Evolutionary conservation across 306 rosid species (phyloP), one percentile per base, ranked within the genome.

Genomic region (Prunus mira): DNA sequence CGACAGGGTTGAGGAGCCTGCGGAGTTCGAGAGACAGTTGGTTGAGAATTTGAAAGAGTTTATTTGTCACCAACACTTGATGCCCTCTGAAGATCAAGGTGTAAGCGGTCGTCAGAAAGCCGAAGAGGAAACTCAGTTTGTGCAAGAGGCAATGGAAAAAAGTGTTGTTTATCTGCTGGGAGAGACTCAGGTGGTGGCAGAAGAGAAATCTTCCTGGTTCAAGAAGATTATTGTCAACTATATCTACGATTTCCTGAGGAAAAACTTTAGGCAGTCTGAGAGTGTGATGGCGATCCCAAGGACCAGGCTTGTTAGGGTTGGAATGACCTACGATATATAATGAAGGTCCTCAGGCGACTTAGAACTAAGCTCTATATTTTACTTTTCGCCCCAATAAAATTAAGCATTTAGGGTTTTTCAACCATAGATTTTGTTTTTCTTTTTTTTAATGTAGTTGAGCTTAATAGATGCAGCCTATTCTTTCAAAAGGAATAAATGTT

Each of bases 131-230:
- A 78, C 80, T 2, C 74, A 70, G 28, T 88, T 88, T 30, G 73
- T 91, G 14, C 89, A 91, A 45, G 84, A 71, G 45, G 96, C 89
- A 0, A 78, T 56, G 87, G 84, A 89, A 68, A 89, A 83, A 3
- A 87, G 98, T 2, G 87, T 89, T 30, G 96, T 93, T n/a, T 86
- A 93, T 77, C 78, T 91, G 75, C 46, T 91, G 28, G 93, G 90
- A 9, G 91, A 89, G 76, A 84, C 89, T 24, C 89, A 93, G 67
- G 93, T 93, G 34, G 84, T 89, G 24, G 97, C 97, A 0, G 79
- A 77, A 6, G 88, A 86, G 14, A 83, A 84, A 1, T 88, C 97
- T 1, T 89, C 92, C 3, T 66, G 87, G 47, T 38, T 91, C 20
- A 93, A 88, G 78, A 91, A 78, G 82, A 67, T 91, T 12, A 84